A percentile compares a stretch with the other conserved stretches of the same genome.
These are phyloP conservation scores for Asterella californica DNA, from an alignment of 225 moss, liverwort and hornwort species.

Conservation along the genomic window DNA sequence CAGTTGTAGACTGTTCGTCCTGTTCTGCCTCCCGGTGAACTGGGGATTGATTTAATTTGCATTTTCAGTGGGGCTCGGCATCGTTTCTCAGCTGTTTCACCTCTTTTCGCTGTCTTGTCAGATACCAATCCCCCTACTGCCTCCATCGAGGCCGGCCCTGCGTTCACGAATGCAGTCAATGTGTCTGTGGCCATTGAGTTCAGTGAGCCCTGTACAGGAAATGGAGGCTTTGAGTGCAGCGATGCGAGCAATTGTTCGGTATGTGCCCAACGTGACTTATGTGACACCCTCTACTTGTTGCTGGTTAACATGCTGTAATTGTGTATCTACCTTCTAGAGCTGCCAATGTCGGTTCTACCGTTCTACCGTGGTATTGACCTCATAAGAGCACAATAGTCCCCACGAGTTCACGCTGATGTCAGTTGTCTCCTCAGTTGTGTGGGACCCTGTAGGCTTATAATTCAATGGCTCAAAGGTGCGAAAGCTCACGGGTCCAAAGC, in stretches of 20 bases:
- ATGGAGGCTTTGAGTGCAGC: conserved; percentile 53
- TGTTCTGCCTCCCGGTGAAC: not conserved
- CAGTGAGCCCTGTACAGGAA: conserved; percentile 52
- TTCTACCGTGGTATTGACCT: too few relatives aligned
- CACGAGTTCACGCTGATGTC: too few relatives aligned
- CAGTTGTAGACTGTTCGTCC: not conserved
- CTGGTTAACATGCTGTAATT: not conserved
- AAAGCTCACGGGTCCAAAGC: not conserved
- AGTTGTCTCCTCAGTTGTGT: too few relatives aligned
- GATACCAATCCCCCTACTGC: conserved; percentile 75
- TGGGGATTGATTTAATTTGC: not conserved
- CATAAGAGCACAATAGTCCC: too few relatives aligned
- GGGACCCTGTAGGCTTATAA: too few relatives aligned
- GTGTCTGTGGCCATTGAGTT: conserved; percentile 60
- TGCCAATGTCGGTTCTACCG: too few relatives aligned
- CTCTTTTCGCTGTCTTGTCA: conserved; percentile 13
- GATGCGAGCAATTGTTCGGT: conserved; percentile 37
- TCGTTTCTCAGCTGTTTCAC: not conserved
- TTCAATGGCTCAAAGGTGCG: too few relatives aligned
- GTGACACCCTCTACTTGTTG: too few relatives aligned
- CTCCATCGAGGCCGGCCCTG: conserved; percentile 41
- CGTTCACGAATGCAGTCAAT: conserved; percentile 67
- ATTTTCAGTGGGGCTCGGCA: not conserved
- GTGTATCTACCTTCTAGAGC: too few relatives aligned
- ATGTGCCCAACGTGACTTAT: conserved; percentile 7